Evolutionary conservation across 148 eudicot genomes (phyloP), one percentile per base, ranked within the genome.

Genomic region (Rheum nobile): DNA sequence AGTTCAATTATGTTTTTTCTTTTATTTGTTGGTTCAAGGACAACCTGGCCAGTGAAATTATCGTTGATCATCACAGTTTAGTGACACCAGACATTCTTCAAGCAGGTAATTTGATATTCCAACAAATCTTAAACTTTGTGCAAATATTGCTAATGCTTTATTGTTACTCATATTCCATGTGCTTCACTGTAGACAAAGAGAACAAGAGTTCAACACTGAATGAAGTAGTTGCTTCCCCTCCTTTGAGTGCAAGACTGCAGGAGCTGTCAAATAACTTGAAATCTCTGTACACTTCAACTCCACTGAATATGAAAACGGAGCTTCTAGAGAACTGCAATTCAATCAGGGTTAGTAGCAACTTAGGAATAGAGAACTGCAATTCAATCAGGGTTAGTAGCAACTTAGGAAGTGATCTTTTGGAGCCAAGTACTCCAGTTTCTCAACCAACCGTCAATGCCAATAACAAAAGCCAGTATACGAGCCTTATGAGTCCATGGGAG

Each of bases 181-280:
- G 43, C 41, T 71, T 10, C 8, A 39, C 1, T 22, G 31, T 10
- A 81, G 91, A 77, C 31, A 88, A 91, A 75, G 93, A 89, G 74
- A 88, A 87, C 65, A 74, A 76, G 28, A 65, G 32, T 68, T 67
- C 47, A 16, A 31, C 48, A 14, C 16, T 70, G 37, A 76, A 72
- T 44, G 78, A 67, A 19, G 79, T 26, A 19, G 79, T 26, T 19
- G 78, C 65, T 55, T 90, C 99, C 63, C 99, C 97, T 24, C 94
- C 97, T 50, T 67, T 95, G 22, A 88, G 90, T 72, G 82, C 82
- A 59, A 86, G 90, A 70, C 50, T 95, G 48, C 82, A 76, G 21
- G 88, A 87, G 67, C 41, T 95, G 28, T 81, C 88, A 65, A 84
- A 95, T 73, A 84, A 79, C 73, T 83, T 95, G 59, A 90, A 85